Conservation (phyloP, 805 yeast genomes). For the Yarrowia sp. region DNA sequence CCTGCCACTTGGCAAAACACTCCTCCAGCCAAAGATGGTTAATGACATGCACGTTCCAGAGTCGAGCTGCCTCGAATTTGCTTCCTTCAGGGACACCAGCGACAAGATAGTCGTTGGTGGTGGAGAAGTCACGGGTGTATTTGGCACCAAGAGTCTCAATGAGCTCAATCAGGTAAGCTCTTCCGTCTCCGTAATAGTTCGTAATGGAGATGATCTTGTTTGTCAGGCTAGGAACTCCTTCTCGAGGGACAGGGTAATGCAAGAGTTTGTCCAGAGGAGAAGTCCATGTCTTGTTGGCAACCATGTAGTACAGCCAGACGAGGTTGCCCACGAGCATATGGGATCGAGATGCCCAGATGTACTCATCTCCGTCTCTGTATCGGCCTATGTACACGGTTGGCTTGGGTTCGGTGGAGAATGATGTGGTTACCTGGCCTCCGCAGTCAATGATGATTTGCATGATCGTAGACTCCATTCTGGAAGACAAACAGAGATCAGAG, state of each 20-base stretch:
- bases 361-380: slow-evolving; percentile 65
- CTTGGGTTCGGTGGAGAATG: slow-evolving; percentile 45
- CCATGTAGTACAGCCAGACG: slow-evolving; percentile 76
- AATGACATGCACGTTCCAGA: slow-evolving; percentile 71
- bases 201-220: slow-evolving; percentile 70
- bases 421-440: slow-evolving; percentile 59
- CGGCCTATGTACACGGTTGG: slow-evolving; percentile 66
- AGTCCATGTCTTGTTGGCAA: slow-evolving; percentile 62
- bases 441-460: slow-evolving; percentile 55
- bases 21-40: slow-evolving; percentile 93
- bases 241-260: slow-evolving; percentile 70
- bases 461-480: slow-evolving; percentile 53
- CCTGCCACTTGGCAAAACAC: slow-evolving; percentile 67
- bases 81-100: slow-evolving; percentile 72
- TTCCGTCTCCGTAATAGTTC: slow-evolving; percentile 84
- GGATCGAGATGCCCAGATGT: slow-evolving; percentile 54
- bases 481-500: slow-evolving; percentile 63
- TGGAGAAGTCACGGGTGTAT: slow-evolving; percentile 69
- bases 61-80: slow-evolving; percentile 74
- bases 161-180: slow-evolving; percentile 71
- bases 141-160: slow-evolving; percentile 75
- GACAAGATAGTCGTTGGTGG: slow-evolving; percentile 73
- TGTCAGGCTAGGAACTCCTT: slow-evolving; percentile 61
- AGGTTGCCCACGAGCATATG: slow-evolving; percentile 65
- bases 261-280: slow-evolving; percentile 64